Evolutionary conservation across 495 filamentous ascomycete species (phyloP), one percentile per base, ranked within the genome.

Genomic region (Lichenothelia convexa): DNA sequence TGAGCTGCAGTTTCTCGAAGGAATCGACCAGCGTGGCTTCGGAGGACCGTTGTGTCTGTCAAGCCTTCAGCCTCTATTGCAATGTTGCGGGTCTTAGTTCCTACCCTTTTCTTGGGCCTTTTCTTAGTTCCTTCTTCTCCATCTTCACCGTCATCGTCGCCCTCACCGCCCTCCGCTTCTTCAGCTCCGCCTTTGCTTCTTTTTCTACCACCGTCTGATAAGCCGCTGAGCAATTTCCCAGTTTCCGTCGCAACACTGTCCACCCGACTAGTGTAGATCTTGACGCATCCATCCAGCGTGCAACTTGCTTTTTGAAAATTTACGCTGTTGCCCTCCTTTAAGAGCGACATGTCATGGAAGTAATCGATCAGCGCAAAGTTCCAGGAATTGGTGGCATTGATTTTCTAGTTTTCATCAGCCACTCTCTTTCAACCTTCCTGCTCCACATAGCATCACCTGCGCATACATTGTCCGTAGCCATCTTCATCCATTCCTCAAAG

Each of bases 401-500:
- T 99, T 66, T 99, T 99, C 64, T 60, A 18, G 4, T 21, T 5
- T 35, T 35, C 21, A 49, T 45, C 33, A 46, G 36, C 30, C 23
- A 6, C 11, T 8, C 6, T 7, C 21, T 33, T n/a, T 6, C 8
- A 21, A 7, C 18, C 9, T 21, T 9, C 6, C 11, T 11, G 34
- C 16, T n/a, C 24, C 18, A 32, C 7, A 19, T n/a, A n/a, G n/a
- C n/a, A n/a, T n/a, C n/a, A n/a, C n/a, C n/a, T n/a, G 21, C 20
- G 15, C 41, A 29, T 40, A 58, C 55, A 45, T 99, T 99, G 62
- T 99, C 89, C 17, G 87, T 95, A 7, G 91, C 91, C 82, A 95
- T 86, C 69, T 95, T 99, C 91, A 99, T 95, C 89, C 89, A 95
- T 51, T 99, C 91, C 56, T 99, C 89, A 49, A 95, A 99, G 58